These are phyloP conservation scores for Edaphochlamys debaryana DNA, from an alignment of 139 green algal species.

Conservation along the genomic window DNA sequence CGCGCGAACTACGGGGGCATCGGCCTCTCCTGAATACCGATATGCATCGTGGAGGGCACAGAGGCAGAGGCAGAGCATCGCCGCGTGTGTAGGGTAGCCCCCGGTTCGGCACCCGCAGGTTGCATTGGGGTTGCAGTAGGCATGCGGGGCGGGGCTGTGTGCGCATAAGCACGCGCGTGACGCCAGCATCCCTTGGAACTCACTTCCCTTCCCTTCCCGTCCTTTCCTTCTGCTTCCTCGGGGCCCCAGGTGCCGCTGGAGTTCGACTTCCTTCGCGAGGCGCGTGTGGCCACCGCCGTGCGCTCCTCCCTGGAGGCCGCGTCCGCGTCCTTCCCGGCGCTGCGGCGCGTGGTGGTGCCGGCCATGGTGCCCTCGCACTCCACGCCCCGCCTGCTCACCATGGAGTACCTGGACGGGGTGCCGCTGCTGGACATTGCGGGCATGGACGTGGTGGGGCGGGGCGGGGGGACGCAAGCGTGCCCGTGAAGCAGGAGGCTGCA, in stretches of 20 bases:
- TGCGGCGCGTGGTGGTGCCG: constrained; percentile 16
- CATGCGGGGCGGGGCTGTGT: too few relatives aligned
- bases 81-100: too few relatives aligned
- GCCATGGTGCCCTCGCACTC: neutral
- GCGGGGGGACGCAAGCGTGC: neutral
- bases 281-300: constrained; percentile 10
- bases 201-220: too few relatives aligned
- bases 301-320: neutral
- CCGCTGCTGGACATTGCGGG: constrained; percentile 51
- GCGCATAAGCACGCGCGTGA: too few relatives aligned
- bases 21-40: too few relatives aligned
- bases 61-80: too few relatives aligned
- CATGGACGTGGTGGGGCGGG: constrained; percentile 30
- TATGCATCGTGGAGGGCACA: too few relatives aligned
- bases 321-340: neutral
- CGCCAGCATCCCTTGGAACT: too few relatives aligned
- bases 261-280: constrained; percentile 62
- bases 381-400: constrained; percentile 26
- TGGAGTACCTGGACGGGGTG: constrained; percentile 52
- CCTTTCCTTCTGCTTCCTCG: too few relatives aligned
- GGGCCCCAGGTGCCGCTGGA: constrained; percentile 56
- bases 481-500: too few relatives aligned
- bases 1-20: neutral
- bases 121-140: too few relatives aligned
- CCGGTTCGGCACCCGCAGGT: too few relatives aligned